Evolutionary conservation across 805 yeast species (phyloP).

Genomic region (Pichia paraexigua): DNA sequence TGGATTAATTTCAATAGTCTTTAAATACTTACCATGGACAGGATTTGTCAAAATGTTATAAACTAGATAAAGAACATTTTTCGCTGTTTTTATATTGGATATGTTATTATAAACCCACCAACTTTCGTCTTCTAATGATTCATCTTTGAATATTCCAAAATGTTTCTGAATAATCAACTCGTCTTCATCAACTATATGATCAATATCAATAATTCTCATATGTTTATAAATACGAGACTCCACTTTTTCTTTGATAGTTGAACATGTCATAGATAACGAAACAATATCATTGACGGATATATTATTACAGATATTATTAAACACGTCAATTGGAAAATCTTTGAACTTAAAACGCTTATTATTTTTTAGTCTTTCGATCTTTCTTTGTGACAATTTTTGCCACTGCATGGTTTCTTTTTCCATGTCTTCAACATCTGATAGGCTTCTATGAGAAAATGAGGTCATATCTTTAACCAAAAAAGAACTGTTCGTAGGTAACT

Average conservation of each 20-base stretch:
- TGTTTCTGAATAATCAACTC: constrained; percentile 13
- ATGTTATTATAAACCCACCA: constrained; percentile 10
- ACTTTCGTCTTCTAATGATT: constrained; percentile 8
- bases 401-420: neutral
- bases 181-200: constrained; percentile 8
- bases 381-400: neutral
- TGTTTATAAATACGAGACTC: constrained; percentile 4
- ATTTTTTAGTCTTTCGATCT: neutral
- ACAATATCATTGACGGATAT: constrained; percentile 6
- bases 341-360: neutral
- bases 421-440: neutral
- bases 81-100: constrained; percentile 5
- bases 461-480: neutral
- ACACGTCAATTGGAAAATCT: constrained; percentile 4
- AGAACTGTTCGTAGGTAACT: neutral
- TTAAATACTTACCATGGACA: constrained; percentile 8
- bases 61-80: constrained; percentile 13
- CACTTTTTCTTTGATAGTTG: constrained; percentile 1
- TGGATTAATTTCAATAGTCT: constrained; percentile 15
- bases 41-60: constrained; percentile 14
- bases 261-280: constrained; percentile 5
- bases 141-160: constrained; percentile 11
- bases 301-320: constrained; percentile 5
- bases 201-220: constrained; percentile 7
- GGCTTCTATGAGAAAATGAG: neutral